Evolutionary conservation across 2,329 filamentous ascomycete species (phyloP).

Genomic region (Sclerotinia borealis): DNA sequence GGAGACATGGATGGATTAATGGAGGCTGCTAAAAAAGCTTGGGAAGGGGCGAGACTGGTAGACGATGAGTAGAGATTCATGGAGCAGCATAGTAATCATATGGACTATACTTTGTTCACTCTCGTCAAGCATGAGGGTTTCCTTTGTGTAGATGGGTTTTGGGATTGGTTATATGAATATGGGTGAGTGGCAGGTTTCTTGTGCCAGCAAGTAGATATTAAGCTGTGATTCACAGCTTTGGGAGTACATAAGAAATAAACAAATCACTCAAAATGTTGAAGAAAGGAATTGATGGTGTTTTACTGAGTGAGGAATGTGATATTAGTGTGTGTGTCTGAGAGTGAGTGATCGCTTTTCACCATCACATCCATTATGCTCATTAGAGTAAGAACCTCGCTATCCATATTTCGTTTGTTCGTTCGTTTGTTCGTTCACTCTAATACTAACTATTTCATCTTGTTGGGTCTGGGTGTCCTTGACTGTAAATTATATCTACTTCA

Average conservation of each 20-base stretch:
- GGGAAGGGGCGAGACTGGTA: slow-evolving; percentile 37
- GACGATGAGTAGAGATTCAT: slow-evolving; percentile 29
- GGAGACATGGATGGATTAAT: slow-evolving; percentile 54
- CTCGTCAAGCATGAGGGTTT: not conserved
- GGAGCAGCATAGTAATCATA: not conserved
- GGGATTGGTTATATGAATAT: not conserved
- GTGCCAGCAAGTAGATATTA: not conserved
- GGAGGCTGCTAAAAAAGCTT: slow-evolving; percentile 46
- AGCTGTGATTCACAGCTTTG: not conserved
- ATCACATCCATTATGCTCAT: no score
- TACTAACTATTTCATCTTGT: no score
- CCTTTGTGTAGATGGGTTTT: not conserved
- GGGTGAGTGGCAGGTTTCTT: not conserved
- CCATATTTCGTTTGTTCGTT: no score
- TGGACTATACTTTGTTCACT: not conserved
- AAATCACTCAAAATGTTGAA: not conserved
- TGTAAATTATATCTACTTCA: no score
- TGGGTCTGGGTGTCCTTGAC: no score
- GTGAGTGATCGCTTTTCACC: no score
- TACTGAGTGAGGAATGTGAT: not conserved
- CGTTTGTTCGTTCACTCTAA: no score
- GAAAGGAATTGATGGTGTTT: no score
- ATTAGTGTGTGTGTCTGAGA: not conserved
- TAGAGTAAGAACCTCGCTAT: no score
- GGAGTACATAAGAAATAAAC: not conserved